Evolutionary conservation across 2,329 filamentous ascomycete genomes (phyloP).

Genomic region (Pseudopithomyces chartarum): DNA sequence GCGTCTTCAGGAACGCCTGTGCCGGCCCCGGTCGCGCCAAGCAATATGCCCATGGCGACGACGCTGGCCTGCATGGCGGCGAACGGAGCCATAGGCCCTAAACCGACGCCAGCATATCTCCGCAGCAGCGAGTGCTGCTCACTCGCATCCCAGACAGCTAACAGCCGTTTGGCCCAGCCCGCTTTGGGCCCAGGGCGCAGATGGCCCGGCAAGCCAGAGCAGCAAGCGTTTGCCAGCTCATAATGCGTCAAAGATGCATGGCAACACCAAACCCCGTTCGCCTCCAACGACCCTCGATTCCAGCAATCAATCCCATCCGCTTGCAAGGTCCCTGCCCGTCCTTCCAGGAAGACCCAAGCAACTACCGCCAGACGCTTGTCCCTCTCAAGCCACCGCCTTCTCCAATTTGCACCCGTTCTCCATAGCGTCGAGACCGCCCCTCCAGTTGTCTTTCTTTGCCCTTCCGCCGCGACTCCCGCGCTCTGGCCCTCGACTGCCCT

Average conservation of each 20-base stretch:
- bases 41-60: conserved; percentile 19
- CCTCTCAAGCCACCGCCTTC: conserved; percentile 35
- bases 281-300: conserved; percentile 39
- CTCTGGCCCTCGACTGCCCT: conserved; percentile 18
- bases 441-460: conserved; percentile 36
- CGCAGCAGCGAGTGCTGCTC: conserved; percentile 40
- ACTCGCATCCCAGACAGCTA: conserved; percentile 37
- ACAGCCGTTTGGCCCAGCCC: conserved; percentile 45
- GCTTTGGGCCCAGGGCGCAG: conserved; percentile 40
- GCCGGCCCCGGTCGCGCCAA: conserved; percentile 31
- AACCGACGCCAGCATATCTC: conserved; percentile 29
- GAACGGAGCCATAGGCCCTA: conserved; percentile 24
- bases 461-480: conserved; percentile 42
- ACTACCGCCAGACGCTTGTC: conserved; percentile 38
- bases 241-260: conserved; percentile 38
- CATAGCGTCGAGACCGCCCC: conserved; percentile 41
- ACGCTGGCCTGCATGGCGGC: conserved; percentile 16
- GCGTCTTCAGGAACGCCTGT: conserved; percentile 24
- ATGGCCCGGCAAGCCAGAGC: conserved; percentile 38
- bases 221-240: conserved; percentile 47
- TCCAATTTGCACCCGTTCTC: conserved; percentile 37
- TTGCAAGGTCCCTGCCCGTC: conserved; percentile 23
- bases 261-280: conserved; percentile 44
- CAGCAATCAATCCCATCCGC: conserved; percentile 39
- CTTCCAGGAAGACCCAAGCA: conserved; percentile 37